Evolutionary conservation across 179 eudicot species (phyloP).

Genomic region (Carnegiea gigantea): DNA sequence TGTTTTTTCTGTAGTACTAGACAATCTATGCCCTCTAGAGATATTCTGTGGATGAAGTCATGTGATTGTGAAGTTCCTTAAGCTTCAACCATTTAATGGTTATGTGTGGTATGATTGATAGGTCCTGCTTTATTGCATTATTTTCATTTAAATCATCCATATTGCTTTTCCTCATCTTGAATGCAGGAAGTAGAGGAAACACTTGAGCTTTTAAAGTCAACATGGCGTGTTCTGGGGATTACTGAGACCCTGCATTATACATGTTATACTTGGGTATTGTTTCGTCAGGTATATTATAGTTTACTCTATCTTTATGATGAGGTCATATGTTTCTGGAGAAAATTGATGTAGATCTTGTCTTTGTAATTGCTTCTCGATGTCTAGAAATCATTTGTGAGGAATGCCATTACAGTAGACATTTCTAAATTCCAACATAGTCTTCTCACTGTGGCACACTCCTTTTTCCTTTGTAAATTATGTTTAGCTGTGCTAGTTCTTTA

Average conservation of each 20-base stretch:
- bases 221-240: slow-evolving; percentile 95
- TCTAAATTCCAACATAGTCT: background rate
- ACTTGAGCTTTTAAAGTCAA: slow-evolving; percentile 95
- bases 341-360: background rate
- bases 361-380: background rate
- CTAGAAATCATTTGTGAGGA: background rate
- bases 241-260: slow-evolving; percentile 95
- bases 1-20: background rate
- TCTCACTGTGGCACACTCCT: background rate
- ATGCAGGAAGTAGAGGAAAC: slow-evolving; percentile 94
- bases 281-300: slow-evolving; percentile 77
- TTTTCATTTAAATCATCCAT: background rate
- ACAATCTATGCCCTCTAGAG: background rate
- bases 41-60: background rate
- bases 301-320: background rate
- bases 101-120: slow-evolving; percentile 1
- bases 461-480: no score
- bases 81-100: background rate
- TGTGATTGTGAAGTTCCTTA: background rate
- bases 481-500: no score
- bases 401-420: background rate
- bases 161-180: slow-evolving; percentile 20
- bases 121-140: slow-evolving; percentile 6
- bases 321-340: background rate
- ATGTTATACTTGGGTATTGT: slow-evolving; percentile 95